These are phyloP conservation scores for Mycena sanguinolenta DNA, from an alignment of 768 basidiomycete species.

Conservation along the genomic window DNA sequence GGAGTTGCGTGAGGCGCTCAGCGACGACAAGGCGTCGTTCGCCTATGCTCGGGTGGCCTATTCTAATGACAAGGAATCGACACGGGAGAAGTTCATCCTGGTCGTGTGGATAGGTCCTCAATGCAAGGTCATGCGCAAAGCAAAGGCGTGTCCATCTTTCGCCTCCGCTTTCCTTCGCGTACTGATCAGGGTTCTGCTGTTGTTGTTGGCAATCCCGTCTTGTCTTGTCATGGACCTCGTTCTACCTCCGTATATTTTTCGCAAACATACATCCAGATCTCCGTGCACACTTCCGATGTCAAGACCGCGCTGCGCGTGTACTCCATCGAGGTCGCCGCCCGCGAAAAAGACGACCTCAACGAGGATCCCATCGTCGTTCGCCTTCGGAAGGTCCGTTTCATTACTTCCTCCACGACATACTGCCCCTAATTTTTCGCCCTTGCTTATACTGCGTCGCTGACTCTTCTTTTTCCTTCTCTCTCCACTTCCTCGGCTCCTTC, in stretches of 20 bases:
- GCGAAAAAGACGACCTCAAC: conserved; percentile 85
- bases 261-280: conserved; percentile 69
- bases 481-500: conserved; percentile 30
- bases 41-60: conserved; percentile 89
- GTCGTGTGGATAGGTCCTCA: conserved; percentile 85
- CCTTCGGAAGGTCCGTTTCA: conserved; percentile 79
- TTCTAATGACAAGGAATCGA: conserved; percentile 88
- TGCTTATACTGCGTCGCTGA: conserved; percentile 17
- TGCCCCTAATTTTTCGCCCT: background rate
- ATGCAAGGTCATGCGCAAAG: conserved; percentile 93
- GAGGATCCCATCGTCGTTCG: conserved; percentile 88
- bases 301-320: conserved; percentile 82
- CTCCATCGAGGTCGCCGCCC: conserved; percentile 91
- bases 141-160: conserved; percentile 71
- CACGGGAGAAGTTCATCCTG: conserved; percentile 90
- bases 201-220: conserved; percentile 22
- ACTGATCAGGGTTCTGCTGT: conserved; percentile 43
- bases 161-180: conserved; percentile 31
- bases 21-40: conserved; percentile 83
- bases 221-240: background rate
- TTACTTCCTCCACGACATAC: background rate
- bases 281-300: conserved; percentile 91
- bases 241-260: background rate
- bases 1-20: conserved; percentile 80
- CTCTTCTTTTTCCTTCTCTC: conserved; percentile 22